These are phyloP conservation scores for Daldinia concentrica DNA, from an alignment of 495 filamentous ascomycete species.

Conservation along the genomic window DNA sequence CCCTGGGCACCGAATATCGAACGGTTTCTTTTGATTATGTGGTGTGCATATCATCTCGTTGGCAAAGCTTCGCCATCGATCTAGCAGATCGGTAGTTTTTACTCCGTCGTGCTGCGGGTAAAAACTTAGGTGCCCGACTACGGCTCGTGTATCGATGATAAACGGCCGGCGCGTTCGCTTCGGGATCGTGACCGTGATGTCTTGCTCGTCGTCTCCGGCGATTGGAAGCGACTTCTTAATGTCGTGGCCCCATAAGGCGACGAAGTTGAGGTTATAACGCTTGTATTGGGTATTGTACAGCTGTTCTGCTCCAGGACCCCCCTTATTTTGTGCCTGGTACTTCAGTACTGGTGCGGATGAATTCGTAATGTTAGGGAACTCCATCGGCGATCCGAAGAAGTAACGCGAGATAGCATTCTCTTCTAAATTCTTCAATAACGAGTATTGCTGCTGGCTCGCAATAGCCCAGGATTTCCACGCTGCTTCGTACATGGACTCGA, in stretches of 20 bases:
- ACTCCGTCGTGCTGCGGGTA: constrained; percentile 53
- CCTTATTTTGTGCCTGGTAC: constrained; percentile 17
- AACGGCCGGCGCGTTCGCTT: constrained; percentile 44
- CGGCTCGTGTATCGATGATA: constrained; percentile 61
- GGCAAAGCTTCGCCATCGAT: constrained; percentile 62
- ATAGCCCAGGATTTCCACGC: constrained; percentile 59
- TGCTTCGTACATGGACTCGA: constrained; percentile 32
- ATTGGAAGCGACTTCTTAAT: constrained; percentile 42
- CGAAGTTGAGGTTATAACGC: constrained; percentile 57
- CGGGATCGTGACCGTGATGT: constrained; percentile 45
- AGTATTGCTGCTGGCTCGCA: constrained; percentile 65
- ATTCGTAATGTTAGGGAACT: constrained; percentile 18
- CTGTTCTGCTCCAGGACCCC: constrained; percentile 46
- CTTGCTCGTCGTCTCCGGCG: constrained; percentile 47
- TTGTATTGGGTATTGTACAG: constrained; percentile 57
- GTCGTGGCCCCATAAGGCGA: constrained; percentile 60
- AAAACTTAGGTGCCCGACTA: constrained; percentile 62
- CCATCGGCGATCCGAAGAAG: constrained; percentile 55
- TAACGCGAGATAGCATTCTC: constrained; percentile 54
- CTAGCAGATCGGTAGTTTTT: constrained; percentile 61
- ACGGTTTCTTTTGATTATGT: constrained; percentile 43
- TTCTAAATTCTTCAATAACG: constrained; percentile 63
- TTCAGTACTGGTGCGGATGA: constrained; percentile 23
- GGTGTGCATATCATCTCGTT: constrained; percentile 52
- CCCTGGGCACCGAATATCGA: constrained; percentile 43